Evolutionary conservation across 805 yeast genomes (phyloP), one percentile per base, ranked within the genome.

Genomic region (Cyberlindnera saturnus): DNA sequence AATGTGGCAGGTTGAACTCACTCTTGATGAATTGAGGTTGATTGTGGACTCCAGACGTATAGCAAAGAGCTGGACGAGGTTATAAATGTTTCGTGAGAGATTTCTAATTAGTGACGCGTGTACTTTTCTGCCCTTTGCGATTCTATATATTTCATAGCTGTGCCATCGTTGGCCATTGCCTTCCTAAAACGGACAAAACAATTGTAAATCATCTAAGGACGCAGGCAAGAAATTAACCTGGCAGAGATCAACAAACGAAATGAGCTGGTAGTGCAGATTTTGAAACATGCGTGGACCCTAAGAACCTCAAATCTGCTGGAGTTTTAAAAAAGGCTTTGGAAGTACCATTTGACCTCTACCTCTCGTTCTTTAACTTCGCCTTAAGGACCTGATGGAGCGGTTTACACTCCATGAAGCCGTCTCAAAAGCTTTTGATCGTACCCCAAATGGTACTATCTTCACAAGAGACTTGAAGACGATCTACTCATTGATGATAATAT

Each of bases 391-490:
- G 28, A 41, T 32, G 38, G 16, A 39, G 8, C 43, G 48, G 16
- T 44, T 47, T 7, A 64, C 66, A 1, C 51, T 66, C 9, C 77
- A 69, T 48, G 75, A 74, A 47, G 59, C 68, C 3, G 64, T 69
- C 4, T 66, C 72, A 1, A 67, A 68, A 37, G 67, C 64, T 42
- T 70, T 79, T 49, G 66, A 65, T 46, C 67, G 74, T 46, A 73
- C 83, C 0, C 75, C 81, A 0, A 63, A 61, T 23, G 86, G 84
- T 0, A 63, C 69, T 19, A 67, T 81, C 23, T 74, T 69, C 52
- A 65, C 75, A 4, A 70, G 72, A 36, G 89, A 85, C 52, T 51
- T 85, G 36, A 77, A 77, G 48, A 77, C 76, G 30, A 73, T 85
- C 0, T 87, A 64, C 56, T 71, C 86, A 1, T 62, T 79, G 28